phyloP scores from a whole-genome alignment of 169 alveolate species.

The Haemoproteus tartakovskyi region DNA sequence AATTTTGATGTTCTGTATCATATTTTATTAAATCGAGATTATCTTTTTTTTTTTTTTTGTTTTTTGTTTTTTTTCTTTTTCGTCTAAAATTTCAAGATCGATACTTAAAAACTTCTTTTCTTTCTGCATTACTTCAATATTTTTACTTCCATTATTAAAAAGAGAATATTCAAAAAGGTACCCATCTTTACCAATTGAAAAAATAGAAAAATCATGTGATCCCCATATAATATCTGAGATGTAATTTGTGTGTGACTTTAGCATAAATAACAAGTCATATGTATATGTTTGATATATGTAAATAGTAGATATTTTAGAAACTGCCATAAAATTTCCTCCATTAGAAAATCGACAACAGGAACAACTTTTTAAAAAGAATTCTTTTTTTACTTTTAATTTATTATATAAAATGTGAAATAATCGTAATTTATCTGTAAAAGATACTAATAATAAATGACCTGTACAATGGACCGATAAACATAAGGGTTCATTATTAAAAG shows the following conservation, averaged over 20 bases:
- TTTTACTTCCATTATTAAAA: conserved; percentile 60
- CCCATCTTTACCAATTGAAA: conserved; percentile 58
- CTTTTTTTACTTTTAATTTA: conserved; percentile 53
- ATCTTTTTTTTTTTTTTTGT: neutral
- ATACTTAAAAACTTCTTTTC: conserved; percentile 51
- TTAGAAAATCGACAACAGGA: conserved; percentile 58
- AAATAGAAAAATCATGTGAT: conserved; percentile 26
- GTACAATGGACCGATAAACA: conserved; percentile 46
- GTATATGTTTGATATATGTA: conserved; percentile 55
- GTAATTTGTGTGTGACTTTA: conserved; percentile 51
- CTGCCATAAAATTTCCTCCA: conserved; percentile 63
- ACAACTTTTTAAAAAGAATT: conserved; percentile 54
- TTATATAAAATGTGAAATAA: conserved; percentile 53
- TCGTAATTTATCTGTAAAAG: conserved; percentile 47
- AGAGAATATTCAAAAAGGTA: conserved; percentile 53
- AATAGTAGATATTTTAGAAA: conserved; percentile 42
- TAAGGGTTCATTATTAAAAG: conserved; percentile 58
- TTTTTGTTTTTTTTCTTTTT: conserved; percentile 1
- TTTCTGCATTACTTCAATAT: conserved; percentile 43
- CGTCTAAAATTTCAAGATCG: conserved; percentile 32
- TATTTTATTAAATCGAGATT: conserved; percentile 6
- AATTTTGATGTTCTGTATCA: conserved; percentile 37
- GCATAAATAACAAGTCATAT: conserved; percentile 30
- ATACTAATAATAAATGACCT: conserved; percentile 31
- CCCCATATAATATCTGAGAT: conserved; percentile 52